A percentile compares a stretch with the other conserved stretches of the same genome.
These are phyloP conservation scores for Mortierella sp. DNA, from an alignment of 371 early-diverging fungal species.

Conservation along the genomic window DNA sequence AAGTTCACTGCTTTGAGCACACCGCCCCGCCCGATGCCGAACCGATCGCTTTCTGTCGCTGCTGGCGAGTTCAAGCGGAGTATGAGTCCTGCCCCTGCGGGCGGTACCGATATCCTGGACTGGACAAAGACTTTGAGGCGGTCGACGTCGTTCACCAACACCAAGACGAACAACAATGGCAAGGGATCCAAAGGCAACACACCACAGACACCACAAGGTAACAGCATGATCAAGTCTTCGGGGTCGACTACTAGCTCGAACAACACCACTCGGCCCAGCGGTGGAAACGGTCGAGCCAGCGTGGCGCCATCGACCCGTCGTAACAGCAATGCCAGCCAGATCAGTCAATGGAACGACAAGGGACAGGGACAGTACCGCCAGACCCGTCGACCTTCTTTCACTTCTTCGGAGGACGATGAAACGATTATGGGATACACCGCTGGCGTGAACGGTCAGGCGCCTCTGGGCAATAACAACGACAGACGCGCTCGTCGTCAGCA, in stretches of 20 bases:
- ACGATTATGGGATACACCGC: conserved; percentile 26
- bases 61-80: conserved; percentile 23
- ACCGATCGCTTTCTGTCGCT: conserved; percentile 35
- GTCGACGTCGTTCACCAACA: conserved; percentile 23
- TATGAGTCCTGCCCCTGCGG: background rate
- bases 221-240: conserved; percentile 17
- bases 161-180: conserved; percentile 8
- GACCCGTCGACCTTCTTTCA: conserved; percentile 15
- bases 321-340: conserved; percentile 22
- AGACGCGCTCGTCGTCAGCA: background rate
- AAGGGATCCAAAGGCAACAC: conserved; percentile 23
- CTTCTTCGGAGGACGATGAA: conserved; percentile 41
- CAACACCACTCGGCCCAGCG: background rate
- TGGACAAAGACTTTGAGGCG: conserved; percentile 36
- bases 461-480: background rate
- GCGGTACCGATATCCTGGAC: conserved; percentile 19
- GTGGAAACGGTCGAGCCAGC: background rate
- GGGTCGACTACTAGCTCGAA: conserved; percentile 4
- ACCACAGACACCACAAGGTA: background rate
- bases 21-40: conserved; percentile 14
- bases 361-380: background rate
- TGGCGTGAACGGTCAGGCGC: background rate
- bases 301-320: conserved; percentile 8
- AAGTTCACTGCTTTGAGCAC: conserved; percentile 29
- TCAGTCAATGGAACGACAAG: conserved; percentile 9